Base-by-base conservation (phyloP, 2,329 filamentous ascomycete species). In the Bipolaris oryzae region DNA sequence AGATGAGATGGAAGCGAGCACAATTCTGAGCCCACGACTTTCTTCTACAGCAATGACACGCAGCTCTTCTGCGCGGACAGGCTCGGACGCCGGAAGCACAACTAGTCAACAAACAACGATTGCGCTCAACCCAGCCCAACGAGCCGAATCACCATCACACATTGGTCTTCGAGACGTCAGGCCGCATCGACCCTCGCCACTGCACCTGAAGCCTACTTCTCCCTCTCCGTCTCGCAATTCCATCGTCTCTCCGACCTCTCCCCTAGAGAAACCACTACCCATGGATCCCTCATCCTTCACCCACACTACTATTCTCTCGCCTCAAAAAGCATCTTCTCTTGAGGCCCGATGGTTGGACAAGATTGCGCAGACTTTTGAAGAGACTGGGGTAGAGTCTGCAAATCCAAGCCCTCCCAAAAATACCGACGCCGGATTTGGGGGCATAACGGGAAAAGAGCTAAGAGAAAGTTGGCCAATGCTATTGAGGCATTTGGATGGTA, bases 401-500 rank as follows among this genome's bases (percentile, higher is more conserved):
- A 66, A 69, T 38, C 58, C 64, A 1, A 69, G 67, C 20, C 67
- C 67, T 3, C 65, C 67, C 2, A 69, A 69, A 43, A 55, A 61
- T 4, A 50, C 53, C 2, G 64, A 66, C 21, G 53, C 58, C n/a
- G 53, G 52, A 3, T 50, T 59, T 7, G 55, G 57, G 13, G 64
- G 66, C 9, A 58, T 69, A 25, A 63, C 67, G 1, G 67, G 67
- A 5, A 64, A 63, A 28, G 67, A 69, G 16, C 76, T 90, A 13
- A 82, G 85, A 39, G 83, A 86, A 54, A 83, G 85, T 45, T 96
- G 92, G 89, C 85, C 86, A 2, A 80, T 84, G 42, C 87, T 96
- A 66, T 84, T 88, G 68, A 91, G 90, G 74, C 95, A 97, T 75
- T 91, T 98, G 67, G 93, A 98, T 74, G 95, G 95, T 1, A 85